phyloP scores from a whole-genome alignment of 495 filamentous ascomycete species.

The Pyrenula aspistea region DNA sequence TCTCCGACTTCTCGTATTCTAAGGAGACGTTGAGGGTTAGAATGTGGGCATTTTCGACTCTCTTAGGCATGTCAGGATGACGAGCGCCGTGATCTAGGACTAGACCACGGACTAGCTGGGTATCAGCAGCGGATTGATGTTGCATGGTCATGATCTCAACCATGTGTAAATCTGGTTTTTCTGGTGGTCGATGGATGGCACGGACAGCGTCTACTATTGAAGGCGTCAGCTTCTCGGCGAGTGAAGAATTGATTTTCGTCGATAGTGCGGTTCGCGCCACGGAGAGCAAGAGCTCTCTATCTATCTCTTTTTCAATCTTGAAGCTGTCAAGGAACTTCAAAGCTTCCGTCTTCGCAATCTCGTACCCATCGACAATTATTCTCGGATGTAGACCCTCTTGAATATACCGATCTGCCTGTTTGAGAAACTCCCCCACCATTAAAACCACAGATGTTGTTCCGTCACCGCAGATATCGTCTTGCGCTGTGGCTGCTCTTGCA shows the following conservation, averaged over 20 bases:
- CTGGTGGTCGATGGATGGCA: conserved; percentile 77
- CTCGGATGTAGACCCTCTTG: conserved; percentile 88
- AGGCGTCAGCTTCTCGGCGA: conserved; percentile 85
- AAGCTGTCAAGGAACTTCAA: conserved; percentile 94
- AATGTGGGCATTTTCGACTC: conserved; percentile 89
- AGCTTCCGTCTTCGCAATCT: conserved; percentile 88
- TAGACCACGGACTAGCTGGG: conserved; percentile 84
- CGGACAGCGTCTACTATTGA: conserved; percentile 93
- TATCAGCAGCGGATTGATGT: conserved; percentile 90
- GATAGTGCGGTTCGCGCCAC: conserved; percentile 91
- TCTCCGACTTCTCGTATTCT: conserved; percentile 98
- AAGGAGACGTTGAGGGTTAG: conserved; percentile 91
- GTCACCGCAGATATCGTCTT: conserved; percentile 97
- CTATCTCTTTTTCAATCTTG: conserved; percentile 76
- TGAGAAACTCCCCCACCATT: conserved; percentile 89
- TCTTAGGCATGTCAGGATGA: conserved; percentile 97
- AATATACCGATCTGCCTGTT: conserved; percentile 93
- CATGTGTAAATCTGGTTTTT: conserved; percentile 97
- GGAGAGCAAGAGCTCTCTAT: conserved; percentile 85
- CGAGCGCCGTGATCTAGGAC: conserved; percentile 92
- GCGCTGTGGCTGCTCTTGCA: conserved; percentile 89
- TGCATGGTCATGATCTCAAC: conserved; percentile 99
- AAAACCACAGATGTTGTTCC: conserved; percentile 95
- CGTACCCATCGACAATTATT: conserved; percentile 95
- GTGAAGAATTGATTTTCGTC: conserved; percentile 78